A percentile compares a stretch with the other conserved stretches of the same genome.
Conservation (phyloP, 176 grass and related monocot species). For the Calamus simplicifolius region DNA sequence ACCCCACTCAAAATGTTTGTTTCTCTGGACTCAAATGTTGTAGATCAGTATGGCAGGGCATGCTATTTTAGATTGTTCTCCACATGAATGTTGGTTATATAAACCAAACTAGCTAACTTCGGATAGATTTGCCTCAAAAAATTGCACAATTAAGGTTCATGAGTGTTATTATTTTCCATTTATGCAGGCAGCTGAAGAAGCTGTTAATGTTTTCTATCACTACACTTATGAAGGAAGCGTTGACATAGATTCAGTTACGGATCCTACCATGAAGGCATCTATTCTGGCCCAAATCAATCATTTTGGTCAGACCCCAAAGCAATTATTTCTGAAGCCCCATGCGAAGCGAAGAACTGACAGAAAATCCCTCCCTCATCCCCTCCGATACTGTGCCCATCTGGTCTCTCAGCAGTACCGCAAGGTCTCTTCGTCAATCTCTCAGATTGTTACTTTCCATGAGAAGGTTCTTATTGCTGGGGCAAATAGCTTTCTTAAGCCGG, state of each 20-base stretch:
- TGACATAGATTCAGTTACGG: slow-evolving; percentile 91
- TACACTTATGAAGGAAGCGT: slow-evolving; percentile 99
- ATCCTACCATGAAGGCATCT: slow-evolving; percentile 99
- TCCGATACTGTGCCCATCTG: slow-evolving; percentile 59
- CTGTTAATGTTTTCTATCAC: slow-evolving; percentile 98
- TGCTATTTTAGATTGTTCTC: too few relatives aligned
- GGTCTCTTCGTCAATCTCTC: slow-evolving; percentile 61
- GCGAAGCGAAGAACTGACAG: slow-evolving; percentile 74
- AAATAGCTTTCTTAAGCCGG: slow-evolving; percentile 82
- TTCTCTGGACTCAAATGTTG: too few relatives aligned
- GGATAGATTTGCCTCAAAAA: too few relatives aligned
- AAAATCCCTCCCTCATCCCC: slow-evolving; percentile 78
- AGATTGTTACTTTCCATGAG: slow-evolving; percentile 91
- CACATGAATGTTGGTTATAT: too few relatives aligned
- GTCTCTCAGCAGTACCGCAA: slow-evolving; percentile 80
- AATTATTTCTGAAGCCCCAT: slow-evolving; percentile 88
- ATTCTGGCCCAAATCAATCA: slow-evolving; percentile 99
- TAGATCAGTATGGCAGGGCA: too few relatives aligned
- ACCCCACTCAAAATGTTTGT: too few relatives aligned
- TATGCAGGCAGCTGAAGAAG: slow-evolving; percentile 88
- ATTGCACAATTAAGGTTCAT: slow-evolving; percentile 4
- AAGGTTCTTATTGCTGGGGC: slow-evolving; percentile 57
- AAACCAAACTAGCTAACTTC: too few relatives aligned
- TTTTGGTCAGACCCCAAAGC: slow-evolving; percentile 99
- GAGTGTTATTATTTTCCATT: slow-evolving; percentile 19